Conservation (phyloP, 2,329 filamentous ascomycete genomes). For the Amylocarpus encephaloides region DNA sequence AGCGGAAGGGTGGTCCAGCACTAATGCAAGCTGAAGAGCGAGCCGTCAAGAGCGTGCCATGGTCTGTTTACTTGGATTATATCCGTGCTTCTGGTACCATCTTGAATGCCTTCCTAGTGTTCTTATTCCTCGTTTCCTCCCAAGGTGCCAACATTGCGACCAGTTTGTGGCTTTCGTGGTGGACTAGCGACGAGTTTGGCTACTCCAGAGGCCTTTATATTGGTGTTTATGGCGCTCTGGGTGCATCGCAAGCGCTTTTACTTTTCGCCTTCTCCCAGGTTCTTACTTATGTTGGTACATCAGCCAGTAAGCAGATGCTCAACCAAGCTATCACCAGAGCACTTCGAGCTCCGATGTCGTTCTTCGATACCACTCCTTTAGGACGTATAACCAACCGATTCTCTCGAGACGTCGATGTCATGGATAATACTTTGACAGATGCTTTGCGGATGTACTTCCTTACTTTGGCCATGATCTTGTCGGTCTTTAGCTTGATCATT, state of each 20-base stretch:
- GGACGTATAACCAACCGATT: slow-evolving; percentile 96
- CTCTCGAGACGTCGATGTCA: slow-evolving; percentile 89
- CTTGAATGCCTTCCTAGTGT: slow-evolving; percentile 48
- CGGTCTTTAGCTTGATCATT: slow-evolving; percentile 85
- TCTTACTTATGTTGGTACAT: slow-evolving; percentile 74
- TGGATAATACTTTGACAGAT: slow-evolving; percentile 89
- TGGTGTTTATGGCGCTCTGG: slow-evolving; percentile 64
- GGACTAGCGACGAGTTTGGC: slow-evolving; percentile 74
- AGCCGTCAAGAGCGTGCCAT: slow-evolving; percentile 56
- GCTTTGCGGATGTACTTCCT: slow-evolving; percentile 90
- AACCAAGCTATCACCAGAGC: slow-evolving; percentile 72
- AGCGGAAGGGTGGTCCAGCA: slow-evolving; percentile 47
- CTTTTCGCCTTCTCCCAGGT: slow-evolving; percentile 76
- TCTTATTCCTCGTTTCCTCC: slow-evolving; percentile 49
- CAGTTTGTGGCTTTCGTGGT: slow-evolving; percentile 88
- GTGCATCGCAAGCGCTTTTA: slow-evolving; percentile 61
- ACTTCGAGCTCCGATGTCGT: slow-evolving; percentile 70
- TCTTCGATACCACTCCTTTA: slow-evolving; percentile 94
- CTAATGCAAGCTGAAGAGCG: slow-evolving; percentile 70
- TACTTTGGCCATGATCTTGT: slow-evolving; percentile 73
- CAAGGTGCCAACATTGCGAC: slow-evolving; percentile 84
- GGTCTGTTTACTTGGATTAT: slow-evolving; percentile 59
- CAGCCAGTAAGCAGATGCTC: slow-evolving; percentile 75
- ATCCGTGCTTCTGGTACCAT: slow-evolving; percentile 54
- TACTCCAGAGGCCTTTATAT: slow-evolving; percentile 66